Evolutionary conservation across 768 basidiomycete genomes (phyloP).

Genomic region (Leccinum disarticulatum): DNA sequence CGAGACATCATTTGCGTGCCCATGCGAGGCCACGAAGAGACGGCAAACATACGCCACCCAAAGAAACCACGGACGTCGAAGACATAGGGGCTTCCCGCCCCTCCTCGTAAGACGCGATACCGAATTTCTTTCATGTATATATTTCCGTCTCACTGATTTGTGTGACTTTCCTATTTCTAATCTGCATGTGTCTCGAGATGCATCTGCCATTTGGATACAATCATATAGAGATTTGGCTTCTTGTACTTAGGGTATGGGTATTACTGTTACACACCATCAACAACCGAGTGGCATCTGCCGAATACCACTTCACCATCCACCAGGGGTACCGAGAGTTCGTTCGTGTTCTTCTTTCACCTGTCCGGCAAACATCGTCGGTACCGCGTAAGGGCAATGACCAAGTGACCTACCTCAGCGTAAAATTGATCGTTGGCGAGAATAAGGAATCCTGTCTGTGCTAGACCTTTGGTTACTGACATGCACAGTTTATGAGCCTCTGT

Average conservation of each 20-base stretch:
- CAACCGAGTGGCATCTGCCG: background rate
- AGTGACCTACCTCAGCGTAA: conserved; percentile 45
- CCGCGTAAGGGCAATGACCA: background rate
- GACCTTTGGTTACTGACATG: conserved; percentile 55
- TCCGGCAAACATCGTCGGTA: background rate
- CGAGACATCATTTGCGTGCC: conserved; percentile 47
- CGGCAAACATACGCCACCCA: conserved; percentile 41
- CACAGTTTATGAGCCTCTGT: conserved; percentile 61
- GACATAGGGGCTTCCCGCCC: conserved; percentile 14
- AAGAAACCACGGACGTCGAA: conserved; percentile 29
- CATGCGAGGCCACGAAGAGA: conserved; percentile 30
- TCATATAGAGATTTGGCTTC: conserved; percentile 6
- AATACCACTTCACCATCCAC: conserved; percentile 3
- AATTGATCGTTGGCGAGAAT: conserved; percentile 60
- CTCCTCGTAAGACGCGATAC: conserved; percentile 15
- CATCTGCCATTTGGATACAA: conserved; percentile 18
- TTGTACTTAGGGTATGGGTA: conserved; percentile 13
- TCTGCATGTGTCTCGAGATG: conserved; percentile 16
- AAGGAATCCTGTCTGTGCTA: conserved; percentile 62
- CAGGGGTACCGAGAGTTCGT: conserved; percentile 9
- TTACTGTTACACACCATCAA: conserved; percentile 17
- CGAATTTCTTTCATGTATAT: conserved; percentile 15
- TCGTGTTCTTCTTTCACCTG: conserved; percentile 29
- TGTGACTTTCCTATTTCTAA: conserved; percentile 16
- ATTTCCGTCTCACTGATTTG: conserved; percentile 16